phyloP scores from a whole-genome alignment of 1,284 basidiomycete species.

The Pascua guehoae region DNA sequence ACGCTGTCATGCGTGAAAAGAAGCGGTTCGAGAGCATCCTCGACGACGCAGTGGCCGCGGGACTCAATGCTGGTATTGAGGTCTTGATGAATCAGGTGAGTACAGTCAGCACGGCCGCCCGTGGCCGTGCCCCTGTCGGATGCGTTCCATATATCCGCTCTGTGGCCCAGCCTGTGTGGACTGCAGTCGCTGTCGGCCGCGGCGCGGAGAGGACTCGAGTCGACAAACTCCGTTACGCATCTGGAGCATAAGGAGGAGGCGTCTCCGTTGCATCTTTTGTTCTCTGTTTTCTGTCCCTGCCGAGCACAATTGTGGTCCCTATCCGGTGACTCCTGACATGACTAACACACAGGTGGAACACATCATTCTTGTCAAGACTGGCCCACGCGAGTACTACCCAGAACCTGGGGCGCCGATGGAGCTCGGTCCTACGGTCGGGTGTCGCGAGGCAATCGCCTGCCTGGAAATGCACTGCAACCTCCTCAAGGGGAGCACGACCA shows the following conservation, averaged over 20 bases:
- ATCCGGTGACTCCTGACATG: too few relatives aligned
- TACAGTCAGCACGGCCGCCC: not conserved
- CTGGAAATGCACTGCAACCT: slow-evolving; percentile 85
- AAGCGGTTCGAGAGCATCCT: slow-evolving; percentile 87
- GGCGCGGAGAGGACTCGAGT: too few relatives aligned
- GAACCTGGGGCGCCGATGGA: slow-evolving; percentile 70
- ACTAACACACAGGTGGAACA: slow-evolving; percentile 73
- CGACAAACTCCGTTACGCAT: too few relatives aligned
- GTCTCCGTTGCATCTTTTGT: too few relatives aligned
- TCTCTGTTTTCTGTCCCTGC: not conserved
- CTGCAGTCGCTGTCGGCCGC: too few relatives aligned
- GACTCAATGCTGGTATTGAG: slow-evolving; percentile 90
- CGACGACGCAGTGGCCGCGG: slow-evolving; percentile 88
- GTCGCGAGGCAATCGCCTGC: slow-evolving; percentile 77
- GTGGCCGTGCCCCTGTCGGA: too few relatives aligned
- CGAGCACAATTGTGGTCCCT: too few relatives aligned
- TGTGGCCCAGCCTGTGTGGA: too few relatives aligned
- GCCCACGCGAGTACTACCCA: slow-evolving; percentile 85
- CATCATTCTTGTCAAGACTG: slow-evolving; percentile 77
- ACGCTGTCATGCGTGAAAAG: slow-evolving; percentile 90
- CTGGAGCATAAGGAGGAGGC: too few relatives aligned
- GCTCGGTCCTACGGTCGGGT: slow-evolving; percentile 79
- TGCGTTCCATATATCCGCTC: too few relatives aligned
- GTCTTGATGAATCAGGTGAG: slow-evolving; percentile 88
- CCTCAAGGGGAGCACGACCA: slow-evolving; percentile 86